Base-by-base conservation (phyloP, 2,329 filamentous ascomycete genomes). In the Venturia aucupariae region DNA sequence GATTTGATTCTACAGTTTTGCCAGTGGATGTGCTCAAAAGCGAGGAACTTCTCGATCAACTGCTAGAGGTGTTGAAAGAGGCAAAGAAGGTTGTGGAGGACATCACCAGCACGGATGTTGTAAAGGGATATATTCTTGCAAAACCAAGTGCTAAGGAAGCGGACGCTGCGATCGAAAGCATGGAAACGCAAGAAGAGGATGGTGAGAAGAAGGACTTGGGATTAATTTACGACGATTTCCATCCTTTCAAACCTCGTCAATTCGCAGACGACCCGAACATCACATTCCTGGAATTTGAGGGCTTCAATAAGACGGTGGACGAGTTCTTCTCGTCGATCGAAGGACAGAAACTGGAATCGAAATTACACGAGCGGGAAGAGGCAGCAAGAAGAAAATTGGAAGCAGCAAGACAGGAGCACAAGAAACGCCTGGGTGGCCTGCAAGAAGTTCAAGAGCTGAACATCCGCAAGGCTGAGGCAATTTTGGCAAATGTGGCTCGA, bases 281-380 rank as follows among this genome's bases (percentile, higher is more conserved):
- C 30, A 83, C 85, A 3, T 85, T 96, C 19, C 72, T 97, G 15
- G 84, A 90, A 63, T 92, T 92, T 68, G 83, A 90, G 7, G 89
- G 87, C 11, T 97, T 95, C 79, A 97, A 97, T 75, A 89, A 89
- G 72, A 94, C 92, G 0, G 92, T 96, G 0, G 94, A 99, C 72
- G 90, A 96, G 69, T 99, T 97, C 78, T 97, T 96, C 75, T 97
- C 94, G 0, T 97, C 93, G 0, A 85, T 97, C 32, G 94, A 99
- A 76, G 91, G 92, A 0, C 93, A 97, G 73, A 96, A 90, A 73
- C 81, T 97, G 0, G 89, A 96, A 74, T 95, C 90, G 1, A 84
- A 86, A 63, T 78, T 97, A 4, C 86, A 85, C 4, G 93, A 97
- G 74, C 85, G 88, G 60, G 92, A 99, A 74, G 86, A 88, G 24